Percentiles rank a stretch among this genome's conserved stretches.
These are phyloP conservation scores for Sporobolus alterniflorus DNA, from an alignment of 202 grass and related monocot species.

Conservation along the genomic window DNA sequence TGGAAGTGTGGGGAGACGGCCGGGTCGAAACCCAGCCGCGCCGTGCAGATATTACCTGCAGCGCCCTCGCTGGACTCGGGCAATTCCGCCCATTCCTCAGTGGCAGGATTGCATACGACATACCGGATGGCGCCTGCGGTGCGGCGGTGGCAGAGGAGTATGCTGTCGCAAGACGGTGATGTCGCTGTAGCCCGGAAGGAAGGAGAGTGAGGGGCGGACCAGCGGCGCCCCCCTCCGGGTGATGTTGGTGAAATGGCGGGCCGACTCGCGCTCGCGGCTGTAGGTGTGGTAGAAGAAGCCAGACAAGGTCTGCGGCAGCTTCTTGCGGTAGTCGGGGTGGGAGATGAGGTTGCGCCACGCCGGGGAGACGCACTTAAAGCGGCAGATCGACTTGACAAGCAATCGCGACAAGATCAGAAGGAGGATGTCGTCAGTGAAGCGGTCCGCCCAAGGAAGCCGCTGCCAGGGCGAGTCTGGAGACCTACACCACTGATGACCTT, in stretches of 20 bases:
- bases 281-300: conserved; percentile 37
- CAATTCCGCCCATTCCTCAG: neutral
- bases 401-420: conserved; percentile 23
- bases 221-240: too few relatives aligned
- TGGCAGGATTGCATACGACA: conserved; percentile 2
- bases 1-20: conserved; percentile 5
- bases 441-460: too few relatives aligned
- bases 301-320: conserved; percentile 4
- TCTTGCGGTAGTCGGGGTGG: neutral
- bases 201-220: too few relatives aligned
- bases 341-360: conserved; percentile 37
- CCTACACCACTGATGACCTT: too few relatives aligned
- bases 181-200: too few relatives aligned
- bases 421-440: conserved; percentile 33
- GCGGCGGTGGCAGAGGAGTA: conserved; percentile 12
- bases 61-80: neutral
- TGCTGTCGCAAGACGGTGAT: too few relatives aligned
- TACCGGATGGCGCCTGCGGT: neutral
- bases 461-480: too few relatives aligned
- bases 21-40: conserved; percentile 12
- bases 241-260: too few relatives aligned
- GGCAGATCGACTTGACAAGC: conserved; percentile 22
- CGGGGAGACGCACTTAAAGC: conserved; percentile 45
- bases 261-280: neutral
- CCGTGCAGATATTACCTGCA: neutral